A percentile compares a stretch with the other conserved stretches of the same genome.
Evolutionary conservation across 371 early-diverging fungal genomes (phyloP).

Genomic region (Lichtheimia corymbifera): DNA sequence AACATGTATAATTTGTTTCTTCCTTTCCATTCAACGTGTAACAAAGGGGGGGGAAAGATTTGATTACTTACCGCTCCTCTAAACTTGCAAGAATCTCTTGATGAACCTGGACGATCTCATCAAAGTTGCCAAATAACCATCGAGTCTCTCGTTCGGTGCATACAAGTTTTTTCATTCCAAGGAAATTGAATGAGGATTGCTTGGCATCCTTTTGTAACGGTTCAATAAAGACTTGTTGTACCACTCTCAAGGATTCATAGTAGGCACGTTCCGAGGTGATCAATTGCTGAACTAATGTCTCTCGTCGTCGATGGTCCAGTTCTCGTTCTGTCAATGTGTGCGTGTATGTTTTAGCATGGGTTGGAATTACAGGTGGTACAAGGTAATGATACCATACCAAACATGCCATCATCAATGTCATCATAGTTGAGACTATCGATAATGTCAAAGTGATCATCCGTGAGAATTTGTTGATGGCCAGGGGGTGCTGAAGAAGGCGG

Average conservation of each 20-base stretch:
- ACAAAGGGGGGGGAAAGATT: not conserved
- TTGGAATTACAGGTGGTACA: too few species aligned
- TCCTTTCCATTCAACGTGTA: not conserved
- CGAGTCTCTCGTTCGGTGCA: conserved; percentile 46
- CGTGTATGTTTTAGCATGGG: too few species aligned
- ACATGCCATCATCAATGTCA: conserved; percentile 41
- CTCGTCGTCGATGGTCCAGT: conserved; percentile 37
- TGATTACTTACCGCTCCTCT: conserved; percentile 33
- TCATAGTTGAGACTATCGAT: conserved; percentile 46
- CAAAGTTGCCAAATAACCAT: conserved; percentile 45
- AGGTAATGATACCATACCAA: conserved; percentile 26
- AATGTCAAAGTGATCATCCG: conserved; percentile 37
- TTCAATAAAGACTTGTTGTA: conserved; percentile 21
- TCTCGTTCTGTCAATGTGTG: conserved; percentile 32
- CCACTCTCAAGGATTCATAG: conserved; percentile 23
- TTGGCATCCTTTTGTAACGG: conserved; percentile 38
- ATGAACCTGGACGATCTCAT: conserved; percentile 31
- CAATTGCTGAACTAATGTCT: conserved; percentile 35
- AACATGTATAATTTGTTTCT: not conserved
- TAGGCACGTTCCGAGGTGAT: conserved; percentile 36
- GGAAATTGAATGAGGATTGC: conserved; percentile 32
- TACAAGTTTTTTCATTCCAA: conserved; percentile 39
- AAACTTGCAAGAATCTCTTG: conserved; percentile 21
- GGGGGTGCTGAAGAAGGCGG: not conserved
- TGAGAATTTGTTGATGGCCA: not conserved